These are phyloP conservation scores for Macaranga tanarius DNA, from an alignment of 441 rosid genomes.

Conservation along the genomic window DNA sequence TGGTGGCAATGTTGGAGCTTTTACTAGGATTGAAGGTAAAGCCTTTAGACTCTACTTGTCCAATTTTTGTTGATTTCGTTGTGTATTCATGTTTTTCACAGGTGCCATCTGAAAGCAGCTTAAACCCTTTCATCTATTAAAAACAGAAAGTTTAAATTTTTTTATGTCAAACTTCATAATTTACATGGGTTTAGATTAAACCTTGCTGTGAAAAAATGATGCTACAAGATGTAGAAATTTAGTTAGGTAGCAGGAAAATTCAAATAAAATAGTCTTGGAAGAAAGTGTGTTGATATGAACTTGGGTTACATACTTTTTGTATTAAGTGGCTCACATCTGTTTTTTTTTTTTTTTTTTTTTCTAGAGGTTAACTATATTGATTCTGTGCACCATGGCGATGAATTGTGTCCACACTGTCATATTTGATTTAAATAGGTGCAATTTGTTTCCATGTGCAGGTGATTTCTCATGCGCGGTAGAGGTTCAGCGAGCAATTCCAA, in stretches of 20 bases:
- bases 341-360: not conserved
- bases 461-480: conserved; percentile 50
- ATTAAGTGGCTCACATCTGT: not conserved
- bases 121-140: too few species aligned
- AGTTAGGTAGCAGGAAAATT: not conserved
- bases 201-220: not conserved
- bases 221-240: not conserved
- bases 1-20: conserved; percentile 26
- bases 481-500: conserved; percentile 44
- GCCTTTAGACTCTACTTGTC: not conserved
- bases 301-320: not conserved
- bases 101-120: too few species aligned
- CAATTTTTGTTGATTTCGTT: not conserved
- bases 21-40: conserved; percentile 44
- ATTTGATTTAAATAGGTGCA: not conserved
- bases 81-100: not conserved
- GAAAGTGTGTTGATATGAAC: not conserved
- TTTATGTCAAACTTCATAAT: not conserved
- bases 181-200: not conserved
- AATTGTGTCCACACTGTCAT: not conserved
- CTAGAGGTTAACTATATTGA: not conserved
- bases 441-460: conserved; percentile 11
- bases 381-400: not conserved
- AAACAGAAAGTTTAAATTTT: not conserved
- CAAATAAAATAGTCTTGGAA: not conserved